Conservation (phyloP, 2,329 filamentous ascomycete species). For the Colletotrichum lentis region DNA sequence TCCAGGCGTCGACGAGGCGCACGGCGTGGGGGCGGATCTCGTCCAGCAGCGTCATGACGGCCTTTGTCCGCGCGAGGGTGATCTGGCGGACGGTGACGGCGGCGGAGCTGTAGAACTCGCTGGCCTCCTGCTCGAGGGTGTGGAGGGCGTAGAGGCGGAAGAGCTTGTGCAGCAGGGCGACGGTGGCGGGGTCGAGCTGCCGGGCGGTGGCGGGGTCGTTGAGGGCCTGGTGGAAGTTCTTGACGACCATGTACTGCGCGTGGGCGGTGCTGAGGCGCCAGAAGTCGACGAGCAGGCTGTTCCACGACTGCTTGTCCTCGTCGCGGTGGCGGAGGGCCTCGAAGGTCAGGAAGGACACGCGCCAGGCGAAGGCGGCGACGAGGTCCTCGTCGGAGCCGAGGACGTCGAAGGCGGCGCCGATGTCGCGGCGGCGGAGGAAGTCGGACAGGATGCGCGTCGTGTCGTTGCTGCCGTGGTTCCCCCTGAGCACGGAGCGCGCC, state of each 20-base stretch:
- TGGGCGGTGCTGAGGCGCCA: slow-evolving; percentile 79
- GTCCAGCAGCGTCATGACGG: slow-evolving; percentile 81
- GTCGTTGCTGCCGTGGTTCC: slow-evolving; percentile 68
- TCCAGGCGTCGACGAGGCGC: slow-evolving; percentile 76
- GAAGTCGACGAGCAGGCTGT: slow-evolving; percentile 79
- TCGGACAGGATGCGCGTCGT: slow-evolving; percentile 71
- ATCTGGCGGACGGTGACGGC: slow-evolving; percentile 78
- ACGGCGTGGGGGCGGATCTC: slow-evolving; percentile 79
- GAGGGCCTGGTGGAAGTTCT: slow-evolving; percentile 68
- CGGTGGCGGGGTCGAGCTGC: slow-evolving; percentile 65
- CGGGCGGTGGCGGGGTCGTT: slow-evolving; percentile 57
- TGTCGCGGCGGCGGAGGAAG: slow-evolving; percentile 72
- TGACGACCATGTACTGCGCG: slow-evolving; percentile 79
- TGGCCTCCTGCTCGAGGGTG: slow-evolving; percentile 69
- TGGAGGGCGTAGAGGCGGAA: slow-evolving; percentile 81
- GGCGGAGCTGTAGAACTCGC: slow-evolving; percentile 75
- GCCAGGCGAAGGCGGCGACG: slow-evolving; percentile 79
- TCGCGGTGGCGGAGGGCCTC: slow-evolving; percentile 78
- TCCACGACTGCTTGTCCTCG: slow-evolving; percentile 79
- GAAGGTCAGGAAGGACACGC: slow-evolving; percentile 76
- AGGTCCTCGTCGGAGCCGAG: slow-evolving; percentile 75
- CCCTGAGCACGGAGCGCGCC: slow-evolving; percentile 72
- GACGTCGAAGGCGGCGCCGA: slow-evolving; percentile 77
- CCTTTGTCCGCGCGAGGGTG: slow-evolving; percentile 71
- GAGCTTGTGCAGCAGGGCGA: slow-evolving; percentile 72